Evolutionary conservation across 768 basidiomycete species (phyloP), one percentile per base, ranked within the genome.

Genomic region (Psilocybe tampanensis): DNA sequence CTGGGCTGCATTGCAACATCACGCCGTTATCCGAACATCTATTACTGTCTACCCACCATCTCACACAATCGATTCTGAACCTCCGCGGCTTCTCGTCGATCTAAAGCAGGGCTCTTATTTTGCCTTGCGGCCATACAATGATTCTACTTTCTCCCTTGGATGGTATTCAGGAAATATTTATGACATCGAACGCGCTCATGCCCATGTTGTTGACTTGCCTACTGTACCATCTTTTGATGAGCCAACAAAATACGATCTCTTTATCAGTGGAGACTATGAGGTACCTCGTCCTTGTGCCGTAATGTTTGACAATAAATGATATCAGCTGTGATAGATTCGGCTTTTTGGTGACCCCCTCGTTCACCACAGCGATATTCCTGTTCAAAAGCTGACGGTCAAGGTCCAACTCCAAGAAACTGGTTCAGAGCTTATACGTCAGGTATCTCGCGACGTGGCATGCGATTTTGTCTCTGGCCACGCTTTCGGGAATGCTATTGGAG

Each of bases 141-240:
- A 47, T 2, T 48, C 48, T 13, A 45, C 54, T 41, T 64, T 65
- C 36, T 64, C 71, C 2, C 76, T 76, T 8, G 72, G 81, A 66
- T 96, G 94, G 94, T 81, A 88, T 68, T 72, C 83, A n/a, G 94
- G 92, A 32, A 92, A 96, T 67, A 86, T 96, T n/a, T 96, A 96
- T 67, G 75, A 76, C 21, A 76, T 89, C 71, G 80, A 84, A 55
- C 73, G 74, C 24, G 71, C 83, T 18, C 76, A 82, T 11, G 75
- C 77, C 15, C 82, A 80, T 55, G 55, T 72, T 32, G 77, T 86
- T 32, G 69, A 67, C 22, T 74, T 89, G 44, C 89, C 86, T 26
- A 65, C 63, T 2, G 64, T 70, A 13, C 84, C 82, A 0, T 82
- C 75, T 18, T 22, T 58, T 3, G 71, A 58, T 2, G 48, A 60